A percentile compares a stretch with the other conserved stretches of the same genome.
phyloP scores from a whole-genome alignment of 2,329 filamentous ascomycete genomes.

The Ophiostoma triangulosporum region DNA sequence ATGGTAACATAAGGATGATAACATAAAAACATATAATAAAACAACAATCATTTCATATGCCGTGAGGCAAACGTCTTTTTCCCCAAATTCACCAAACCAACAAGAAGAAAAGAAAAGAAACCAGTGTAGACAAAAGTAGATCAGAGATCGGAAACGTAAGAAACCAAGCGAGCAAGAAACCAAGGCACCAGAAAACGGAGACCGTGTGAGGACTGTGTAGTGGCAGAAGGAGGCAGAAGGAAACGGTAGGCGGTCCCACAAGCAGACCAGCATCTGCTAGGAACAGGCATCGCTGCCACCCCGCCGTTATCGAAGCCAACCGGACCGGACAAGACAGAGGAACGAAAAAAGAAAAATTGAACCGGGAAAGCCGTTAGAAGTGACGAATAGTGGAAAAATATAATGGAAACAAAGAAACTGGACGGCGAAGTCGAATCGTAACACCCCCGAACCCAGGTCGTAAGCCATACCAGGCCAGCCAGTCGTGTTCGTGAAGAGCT shows the following conservation, averaged over 20 bases:
- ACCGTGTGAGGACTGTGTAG: too few species aligned
- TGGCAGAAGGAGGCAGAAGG: background rate
- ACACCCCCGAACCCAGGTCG: background rate
- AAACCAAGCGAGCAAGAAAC: background rate
- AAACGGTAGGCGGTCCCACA: background rate
- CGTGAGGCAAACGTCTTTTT: conserved; percentile 14
- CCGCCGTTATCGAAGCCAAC: background rate
- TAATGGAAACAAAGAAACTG: background rate
- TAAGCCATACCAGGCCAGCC: background rate
- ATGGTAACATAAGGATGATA: too few species aligned
- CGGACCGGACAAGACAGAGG: too few species aligned
- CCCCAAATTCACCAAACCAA: conserved; percentile 4
- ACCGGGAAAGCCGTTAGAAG: background rate
- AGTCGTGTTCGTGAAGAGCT: background rate
- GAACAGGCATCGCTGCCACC: conserved; percentile 10
- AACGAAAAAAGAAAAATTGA: background rate
- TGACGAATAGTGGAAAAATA: background rate
- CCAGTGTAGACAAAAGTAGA: background rate
- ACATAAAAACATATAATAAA: conserved; percentile 1
- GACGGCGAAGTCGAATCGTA: background rate
- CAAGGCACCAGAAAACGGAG: too few species aligned
- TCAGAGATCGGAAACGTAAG: background rate
- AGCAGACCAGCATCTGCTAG: background rate
- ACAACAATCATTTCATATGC: conserved; percentile 11
- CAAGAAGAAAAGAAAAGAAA: conserved; percentile 2